phyloP scores from a whole-genome alignment of 75 land plant genomes.

The Picea glauca region DNA sequence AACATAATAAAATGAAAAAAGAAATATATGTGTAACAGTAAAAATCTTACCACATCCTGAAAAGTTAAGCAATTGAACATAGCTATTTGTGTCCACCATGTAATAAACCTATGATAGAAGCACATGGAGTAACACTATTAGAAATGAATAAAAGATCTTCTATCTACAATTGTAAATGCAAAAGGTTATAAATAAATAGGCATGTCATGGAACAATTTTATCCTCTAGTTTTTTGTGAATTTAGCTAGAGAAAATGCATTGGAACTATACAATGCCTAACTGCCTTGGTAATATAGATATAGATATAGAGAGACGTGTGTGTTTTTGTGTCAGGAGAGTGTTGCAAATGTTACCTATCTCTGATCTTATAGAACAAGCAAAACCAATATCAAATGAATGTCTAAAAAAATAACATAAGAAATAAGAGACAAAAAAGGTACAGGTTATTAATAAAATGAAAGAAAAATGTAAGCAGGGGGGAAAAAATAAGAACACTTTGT shows the following conservation, averaged over 20 bases:
- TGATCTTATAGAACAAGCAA: no score
- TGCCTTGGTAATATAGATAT: not conserved
- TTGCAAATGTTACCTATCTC: no score
- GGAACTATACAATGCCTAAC: not conserved
- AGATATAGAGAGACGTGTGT: no score
- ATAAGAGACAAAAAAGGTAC: no score
- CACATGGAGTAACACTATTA: not conserved
- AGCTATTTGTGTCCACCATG: constrained; percentile 65
- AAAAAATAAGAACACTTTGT: no score
- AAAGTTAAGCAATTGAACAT: constrained; percentile 61
- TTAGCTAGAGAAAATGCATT: not conserved
- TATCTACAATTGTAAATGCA: not conserved
- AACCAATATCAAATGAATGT: no score
- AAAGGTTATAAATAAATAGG: not conserved
- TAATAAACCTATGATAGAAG: constrained; percentile 66
- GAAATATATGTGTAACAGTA: not conserved
- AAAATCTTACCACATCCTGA: constrained; percentile 82
- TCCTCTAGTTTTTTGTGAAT: not conserved
- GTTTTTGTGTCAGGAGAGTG: no score
- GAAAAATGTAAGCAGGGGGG: no score
- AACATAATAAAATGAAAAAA: not conserved
- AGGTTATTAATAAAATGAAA: no score
- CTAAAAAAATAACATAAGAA: no score
- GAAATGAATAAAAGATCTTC: not conserved
- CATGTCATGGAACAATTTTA: not conserved